Conservation (phyloP, 345 rosid genomes). For the Cardamine resedifolia region DNA sequence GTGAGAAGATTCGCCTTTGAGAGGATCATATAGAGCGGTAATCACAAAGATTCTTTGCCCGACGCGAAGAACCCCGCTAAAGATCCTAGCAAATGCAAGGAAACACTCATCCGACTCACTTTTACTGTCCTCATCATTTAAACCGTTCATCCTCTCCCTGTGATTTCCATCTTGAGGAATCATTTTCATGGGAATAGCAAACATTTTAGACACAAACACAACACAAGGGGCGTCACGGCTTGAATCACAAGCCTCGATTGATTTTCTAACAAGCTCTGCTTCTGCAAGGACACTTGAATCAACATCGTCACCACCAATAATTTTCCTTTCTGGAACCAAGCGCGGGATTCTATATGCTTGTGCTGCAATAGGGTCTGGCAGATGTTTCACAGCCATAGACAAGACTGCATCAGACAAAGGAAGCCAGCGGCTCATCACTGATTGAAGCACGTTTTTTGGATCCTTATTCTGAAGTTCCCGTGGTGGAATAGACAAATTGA, state of each 20-base stretch:
- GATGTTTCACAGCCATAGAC: conserved; percentile 82
- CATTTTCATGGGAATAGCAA: conserved; percentile 78
- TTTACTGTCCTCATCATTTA: conserved; percentile 51
- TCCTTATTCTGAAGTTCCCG: conserved; percentile 94
- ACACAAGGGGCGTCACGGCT: conserved; percentile 64
- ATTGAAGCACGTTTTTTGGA: conserved; percentile 71
- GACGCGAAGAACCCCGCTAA: conserved; percentile 70
- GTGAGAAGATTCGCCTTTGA: conserved; percentile 62
- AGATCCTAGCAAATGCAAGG: conserved; percentile 94
- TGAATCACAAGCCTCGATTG: conserved; percentile 74
- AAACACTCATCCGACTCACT: conserved; percentile 79
- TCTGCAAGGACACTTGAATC: conserved; percentile 57
- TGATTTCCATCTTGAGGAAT: conserved; percentile 69
- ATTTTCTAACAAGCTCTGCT: conserved; percentile 69
- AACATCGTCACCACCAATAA: conserved; percentile 40
- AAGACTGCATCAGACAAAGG: conserved; percentile 83
- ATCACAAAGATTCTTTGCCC: conserved; percentile 78
- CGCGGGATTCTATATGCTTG: conserved; percentile 68
- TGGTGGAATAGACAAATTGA: conserved; percentile 64
- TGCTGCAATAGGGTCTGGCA: conserved; percentile 81
- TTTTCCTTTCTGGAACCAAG: conserved; percentile 72
- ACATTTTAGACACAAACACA: conserved; percentile 95
- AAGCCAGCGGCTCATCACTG: conserved; percentile 92
- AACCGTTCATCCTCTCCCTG: conserved; percentile 61
- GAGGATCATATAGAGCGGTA: conserved; percentile 82